Conservation (phyloP, 228 moss, liverwort and hornwort species). For the Sphagnum magellanicum region DNA sequence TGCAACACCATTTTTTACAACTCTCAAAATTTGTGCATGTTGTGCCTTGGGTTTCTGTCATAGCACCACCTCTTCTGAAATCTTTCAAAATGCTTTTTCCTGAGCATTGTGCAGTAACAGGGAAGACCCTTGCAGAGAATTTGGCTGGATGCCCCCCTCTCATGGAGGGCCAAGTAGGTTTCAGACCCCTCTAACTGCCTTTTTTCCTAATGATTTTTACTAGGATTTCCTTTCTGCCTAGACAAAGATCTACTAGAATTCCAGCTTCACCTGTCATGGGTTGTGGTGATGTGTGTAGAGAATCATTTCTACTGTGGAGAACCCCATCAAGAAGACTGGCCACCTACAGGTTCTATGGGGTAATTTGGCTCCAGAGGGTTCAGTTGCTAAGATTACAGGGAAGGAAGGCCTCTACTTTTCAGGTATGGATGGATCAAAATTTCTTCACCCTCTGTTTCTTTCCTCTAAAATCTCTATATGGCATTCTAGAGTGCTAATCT, state of each 20-base stretch:
- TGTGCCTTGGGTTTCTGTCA: no score
- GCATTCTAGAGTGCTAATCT: no score
- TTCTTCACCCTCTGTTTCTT: no score
- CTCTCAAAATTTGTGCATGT: no score
- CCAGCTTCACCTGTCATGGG: not conserved
- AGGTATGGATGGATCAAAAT: slow-evolving; percentile 16
- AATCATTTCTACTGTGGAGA: slow-evolving; percentile 53
- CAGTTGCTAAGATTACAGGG: slow-evolving; percentile 95
- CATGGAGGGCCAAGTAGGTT: slow-evolving; percentile 51
- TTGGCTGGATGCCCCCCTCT: slow-evolving; percentile 65
- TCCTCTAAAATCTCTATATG: no score
- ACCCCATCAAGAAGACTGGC: slow-evolving; percentile 73
- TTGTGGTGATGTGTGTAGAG: slow-evolving; percentile 11
- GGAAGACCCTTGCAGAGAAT: slow-evolving; percentile 77
- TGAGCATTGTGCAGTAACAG: slow-evolving; percentile 40
- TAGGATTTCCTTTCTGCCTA: no score
- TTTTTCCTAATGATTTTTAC: not conserved
- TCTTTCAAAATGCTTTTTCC: no score
- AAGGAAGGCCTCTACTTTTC: slow-evolving; percentile 87
- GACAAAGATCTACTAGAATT: no score
- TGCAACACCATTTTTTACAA: no score
- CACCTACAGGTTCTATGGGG: slow-evolving; percentile 90
- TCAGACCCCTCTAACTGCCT: not conserved
- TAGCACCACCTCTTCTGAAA: no score
- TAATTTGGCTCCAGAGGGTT: slow-evolving; percentile 82